Percentiles rank a stretch among this genome's conserved stretches.
phyloP scores from a whole-genome alignment of 83 land plant species.

The Picea abies region DNA sequence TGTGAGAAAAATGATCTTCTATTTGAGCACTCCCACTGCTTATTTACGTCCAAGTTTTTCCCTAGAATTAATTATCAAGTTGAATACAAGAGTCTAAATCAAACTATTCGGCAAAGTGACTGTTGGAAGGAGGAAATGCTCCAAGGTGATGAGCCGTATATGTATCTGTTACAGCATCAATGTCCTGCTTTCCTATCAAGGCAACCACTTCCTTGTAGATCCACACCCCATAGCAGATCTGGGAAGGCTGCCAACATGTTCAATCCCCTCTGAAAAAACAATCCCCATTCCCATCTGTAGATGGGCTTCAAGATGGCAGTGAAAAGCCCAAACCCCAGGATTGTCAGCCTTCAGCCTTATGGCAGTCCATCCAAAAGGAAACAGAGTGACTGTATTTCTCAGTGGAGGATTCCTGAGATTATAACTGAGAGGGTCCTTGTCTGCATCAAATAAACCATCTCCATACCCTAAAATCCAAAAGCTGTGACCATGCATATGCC shows the following conservation, averaged over 20 bases:
- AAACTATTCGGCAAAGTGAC: too few species aligned
- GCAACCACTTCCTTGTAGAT: constrained; percentile 20
- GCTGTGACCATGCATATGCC: constrained; percentile 98
- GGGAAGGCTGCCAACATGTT: constrained; percentile 46
- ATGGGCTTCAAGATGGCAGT: constrained; percentile 93
- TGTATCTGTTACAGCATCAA: too few species aligned
- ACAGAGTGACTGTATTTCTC: constrained; percentile 78
- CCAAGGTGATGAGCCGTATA: too few species aligned
- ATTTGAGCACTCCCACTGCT: too few species aligned
- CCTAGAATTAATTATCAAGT: too few species aligned
- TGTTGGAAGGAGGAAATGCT: too few species aligned
- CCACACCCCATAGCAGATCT: constrained; percentile 71
- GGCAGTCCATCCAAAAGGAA: constrained; percentile 93
- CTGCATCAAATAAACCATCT: constrained; percentile 50
- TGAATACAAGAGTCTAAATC: too few species aligned
- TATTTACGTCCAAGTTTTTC: too few species aligned
- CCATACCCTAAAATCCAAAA: constrained; percentile 98
- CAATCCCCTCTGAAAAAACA: constrained; percentile 79
- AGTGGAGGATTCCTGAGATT: constrained; percentile 81
- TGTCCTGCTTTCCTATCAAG: too few species aligned
- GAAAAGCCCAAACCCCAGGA: constrained; percentile 96
- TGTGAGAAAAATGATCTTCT: too few species aligned
- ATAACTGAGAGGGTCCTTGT: constrained; percentile 32
- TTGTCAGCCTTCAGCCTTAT: constrained; percentile 80
- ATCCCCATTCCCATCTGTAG: constrained; percentile 97